These are phyloP conservation scores for Cucurbita maxima DNA, from an alignment of 306 rosid species.

Conservation along the genomic window DNA sequence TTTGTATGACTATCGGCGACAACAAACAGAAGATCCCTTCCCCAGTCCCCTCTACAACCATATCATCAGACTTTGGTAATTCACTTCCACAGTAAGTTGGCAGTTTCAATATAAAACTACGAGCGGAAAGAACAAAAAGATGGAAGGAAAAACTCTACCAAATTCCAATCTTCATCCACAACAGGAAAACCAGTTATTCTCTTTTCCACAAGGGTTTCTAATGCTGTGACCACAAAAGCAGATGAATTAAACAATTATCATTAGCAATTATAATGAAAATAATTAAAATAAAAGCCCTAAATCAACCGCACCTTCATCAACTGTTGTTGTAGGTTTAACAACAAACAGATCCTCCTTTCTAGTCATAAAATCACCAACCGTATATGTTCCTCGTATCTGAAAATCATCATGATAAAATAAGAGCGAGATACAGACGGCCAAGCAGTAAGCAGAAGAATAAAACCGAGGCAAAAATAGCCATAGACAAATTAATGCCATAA, in stretches of 20 bases:
- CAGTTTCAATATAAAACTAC: neutral
- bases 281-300: neutral
- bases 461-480: neutral
- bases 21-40: neutral
- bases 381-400: slow-evolving; percentile 45
- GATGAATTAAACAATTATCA: neutral
- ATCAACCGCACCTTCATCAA: slow-evolving; percentile 53
- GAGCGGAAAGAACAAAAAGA: neutral
- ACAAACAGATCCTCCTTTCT: slow-evolving; percentile 42
- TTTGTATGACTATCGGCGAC: neutral
- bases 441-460: neutral
- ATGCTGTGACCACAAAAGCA: slow-evolving; percentile 28
- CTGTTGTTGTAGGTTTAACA: slow-evolving; percentile 60
- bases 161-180: slow-evolving; percentile 77
- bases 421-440: neutral
- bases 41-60: neutral
- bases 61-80: neutral
- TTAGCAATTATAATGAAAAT: neutral
- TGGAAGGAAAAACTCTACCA: slow-evolving; percentile 28
- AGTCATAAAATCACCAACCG: slow-evolving; percentile 87
- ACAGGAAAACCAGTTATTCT: slow-evolving; percentile 93
- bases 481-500: neutral
- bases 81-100: neutral
- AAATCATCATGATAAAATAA: neutral
- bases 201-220: slow-evolving; percentile 61